Evolutionary conservation across 257 asterid species (phyloP), one percentile per base, ranked within the genome.

Genomic region (Nicotiana sylvestris): DNA sequence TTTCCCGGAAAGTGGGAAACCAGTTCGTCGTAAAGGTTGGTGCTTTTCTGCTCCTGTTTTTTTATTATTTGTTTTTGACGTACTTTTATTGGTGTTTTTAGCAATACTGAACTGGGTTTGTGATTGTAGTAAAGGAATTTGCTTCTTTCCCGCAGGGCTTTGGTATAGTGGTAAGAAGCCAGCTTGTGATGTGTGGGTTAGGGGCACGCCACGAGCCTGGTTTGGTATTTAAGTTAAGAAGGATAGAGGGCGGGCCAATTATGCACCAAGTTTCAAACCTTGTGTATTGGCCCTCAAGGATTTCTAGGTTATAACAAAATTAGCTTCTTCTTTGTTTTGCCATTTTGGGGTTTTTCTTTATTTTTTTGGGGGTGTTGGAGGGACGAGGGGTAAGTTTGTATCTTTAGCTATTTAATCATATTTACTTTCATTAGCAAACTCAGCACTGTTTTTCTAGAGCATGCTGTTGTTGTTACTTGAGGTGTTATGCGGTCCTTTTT

Each of bases 1-100:
- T 82, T 89, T 89, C 77, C 79, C 83, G 4, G 67, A 85, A 78
- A 65, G 84, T 77, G 86, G 90, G 85, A 88, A 80, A 81, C 85
- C 77, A 58, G 21, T 77, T 85, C 78, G 30, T 82, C 51, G 57
- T 81, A 68, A 66, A 91, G 98, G 98, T 92, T 79, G 69, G 91
- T 81, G 68, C 55, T 15, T 21, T 25, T 53, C 18, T 43, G 51
- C 12, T 51, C 30, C 70, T 66, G 2, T 18, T 2, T 58, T 2
- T 37, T 16, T 6, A 21, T 21, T n/a, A 1, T 13, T 62, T 53
- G 37, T 43, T 56, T 68, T 61, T 83, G 18, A 55, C n/a, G 18
- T 16, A 33, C 37, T 29, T 51, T 68, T 74, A 9, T 74, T 49
- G 80, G 64, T 15, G n/a, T 25, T 17, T 60, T 4, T 37, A 35